These are phyloP conservation scores for Fragaria nilgerrensis DNA, from an alignment of 306 rosid species.

Conservation along the genomic window DNA sequence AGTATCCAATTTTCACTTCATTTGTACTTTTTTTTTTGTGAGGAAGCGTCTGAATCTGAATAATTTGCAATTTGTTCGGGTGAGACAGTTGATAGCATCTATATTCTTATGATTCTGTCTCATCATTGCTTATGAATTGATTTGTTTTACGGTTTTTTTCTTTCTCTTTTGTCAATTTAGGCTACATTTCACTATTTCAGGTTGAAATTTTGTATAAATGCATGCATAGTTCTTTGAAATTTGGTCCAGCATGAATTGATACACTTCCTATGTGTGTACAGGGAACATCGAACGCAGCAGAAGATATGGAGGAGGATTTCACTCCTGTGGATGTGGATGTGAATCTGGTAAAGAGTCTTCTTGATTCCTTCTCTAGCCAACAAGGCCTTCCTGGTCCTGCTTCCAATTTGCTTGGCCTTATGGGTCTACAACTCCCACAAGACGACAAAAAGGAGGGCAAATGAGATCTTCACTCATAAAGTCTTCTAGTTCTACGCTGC, in stretches of 20 bases:
- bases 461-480: conserved; percentile 28
- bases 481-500: background rate
- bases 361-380: conserved; percentile 90
- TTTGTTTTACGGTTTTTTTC: background rate
- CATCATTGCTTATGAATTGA: conserved; percentile 17
- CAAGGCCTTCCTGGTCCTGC: conserved; percentile 99
- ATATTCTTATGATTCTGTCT: background rate
- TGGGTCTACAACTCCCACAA: conserved; percentile 82
- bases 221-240: background rate
- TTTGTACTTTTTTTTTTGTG: background rate
- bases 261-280: conserved; percentile 32
- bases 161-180: background rate
- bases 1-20: background rate
- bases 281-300: conserved; percentile 61
- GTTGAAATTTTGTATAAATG: background rate
- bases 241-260: background rate
- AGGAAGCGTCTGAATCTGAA: background rate
- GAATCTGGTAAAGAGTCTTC: conserved; percentile 85
- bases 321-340: conserved; percentile 89
- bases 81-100: background rate
- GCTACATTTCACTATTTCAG: background rate
- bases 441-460: conserved; percentile 60
- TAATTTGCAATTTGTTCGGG: background rate
- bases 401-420: conserved; percentile 86
- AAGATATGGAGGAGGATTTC: conserved; percentile 74